Evolutionary conservation across 78 protist genomes (phyloP), one percentile per base, ranked within the genome.

Genomic region (Chrysochromulina parva): DNA sequence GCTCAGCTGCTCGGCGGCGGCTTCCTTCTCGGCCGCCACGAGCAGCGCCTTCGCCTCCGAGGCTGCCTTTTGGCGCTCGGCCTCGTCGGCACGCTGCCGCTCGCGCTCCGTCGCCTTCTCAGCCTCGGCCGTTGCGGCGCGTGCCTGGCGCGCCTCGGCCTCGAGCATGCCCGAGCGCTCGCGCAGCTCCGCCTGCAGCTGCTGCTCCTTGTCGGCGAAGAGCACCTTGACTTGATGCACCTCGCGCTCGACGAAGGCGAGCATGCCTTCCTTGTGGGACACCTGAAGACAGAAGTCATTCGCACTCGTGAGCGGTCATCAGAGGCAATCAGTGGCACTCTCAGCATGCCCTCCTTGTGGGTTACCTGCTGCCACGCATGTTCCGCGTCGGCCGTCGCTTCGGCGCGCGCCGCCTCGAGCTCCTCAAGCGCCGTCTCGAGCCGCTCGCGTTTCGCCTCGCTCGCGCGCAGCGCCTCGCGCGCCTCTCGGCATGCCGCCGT

Each of bases 351-450:
- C 22, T 24, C 62, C 24, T 50, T 38, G 47, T 53, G 3, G 48
- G n/a, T 62, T 20, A 22, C 62, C 47, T 5, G 3, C 47, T 38
- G 38, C 38, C 38, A 38, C 38, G 38, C 38, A 24, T 20, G 20
- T 57, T 55, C 24, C 62, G 62, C 62, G 24, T 58, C 62, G 62
- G 62, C 62, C 24, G 7, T 13, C 24, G 62, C 7, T 7, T 3
- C 48, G 24, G 76, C 76, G 48, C 48, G 3, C 76, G 9, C 48
- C 50, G 28, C 76, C 50, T 67, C 76, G 48, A 67, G 24, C 76
- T 67, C 76, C 28, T 67, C 76, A 48, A 67, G 76, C 76, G 76
- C 76, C 76, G 4, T 48, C 76, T 67, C 76, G 50, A 67, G 76
- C 76, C 76, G 28, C 10, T 10, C 24, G 50, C 20, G 3, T 7